Base-by-base conservation (phyloP, 139 green algal genomes). In the Yamagishiella unicocca region DNA sequence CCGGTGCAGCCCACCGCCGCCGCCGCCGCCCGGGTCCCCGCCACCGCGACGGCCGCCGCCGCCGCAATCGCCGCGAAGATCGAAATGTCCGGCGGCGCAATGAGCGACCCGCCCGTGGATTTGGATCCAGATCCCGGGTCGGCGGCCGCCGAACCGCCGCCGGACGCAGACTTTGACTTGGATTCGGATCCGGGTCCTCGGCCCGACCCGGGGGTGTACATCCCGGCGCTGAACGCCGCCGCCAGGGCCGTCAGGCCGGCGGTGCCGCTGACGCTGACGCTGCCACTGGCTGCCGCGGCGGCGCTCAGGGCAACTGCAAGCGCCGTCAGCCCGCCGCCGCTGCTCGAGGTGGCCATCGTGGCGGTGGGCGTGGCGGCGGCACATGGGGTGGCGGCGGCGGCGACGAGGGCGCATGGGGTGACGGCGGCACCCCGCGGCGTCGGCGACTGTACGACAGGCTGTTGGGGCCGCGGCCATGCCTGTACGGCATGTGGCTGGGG, bases 71-170 rank as follows among this genome's bases (percentile, higher is more conserved):
- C 67, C 33, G 38, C 67, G 25, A n/a, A n/a, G n/a, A n/a, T n/a
- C n/a, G n/a, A n/a, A n/a, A n/a, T n/a, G n/a, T n/a, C n/a, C n/a
- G n/a, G n/a, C n/a, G n/a, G n/a, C n/a, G n/a, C n/a, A n/a, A n/a
- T n/a, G n/a, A 43, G 42, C 21, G 45, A 54, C 10, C 33, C 76
- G 8, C 27, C n/a, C 2, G 37, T 42, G 76, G 78, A 84, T 43
- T 74, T 84, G 38, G 37, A 74, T 43, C 78, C 78, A 33, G 78
- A 73, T n/a, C 37, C 78, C 25, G 58, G 55, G 24, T n/a, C n/a
- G n/a, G n/a, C n/a, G n/a, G n/a, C n/a, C n/a, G n/a, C n/a, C n/a
- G n/a, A n/a, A n/a, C n/a, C n/a, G n/a, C n/a, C n/a, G n/a, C 37
- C 76, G 2, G 35, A 37, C 21, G 25, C 3, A 14, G 76, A 53